Base-by-base conservation (phyloP, 2,329 filamentous ascomycete genomes). In the Rutstroemia sp. region DNA sequence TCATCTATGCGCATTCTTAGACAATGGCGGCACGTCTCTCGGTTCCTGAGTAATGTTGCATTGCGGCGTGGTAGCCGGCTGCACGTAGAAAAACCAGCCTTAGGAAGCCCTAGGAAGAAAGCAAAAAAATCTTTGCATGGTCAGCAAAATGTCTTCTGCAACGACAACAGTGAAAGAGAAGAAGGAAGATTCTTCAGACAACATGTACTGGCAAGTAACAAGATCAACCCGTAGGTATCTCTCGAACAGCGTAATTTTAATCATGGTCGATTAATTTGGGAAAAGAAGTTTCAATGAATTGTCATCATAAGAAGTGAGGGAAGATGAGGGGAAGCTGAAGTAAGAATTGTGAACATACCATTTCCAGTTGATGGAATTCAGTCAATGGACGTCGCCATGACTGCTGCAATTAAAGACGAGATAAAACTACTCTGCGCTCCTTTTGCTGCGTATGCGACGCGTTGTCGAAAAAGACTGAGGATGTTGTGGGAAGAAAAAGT, bases 161-260 rank as follows among this genome's bases (percentile, higher is more conserved):
- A 42, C 27, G 6, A 4, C 17, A 21, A 10, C 8, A 27, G 17
- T 21, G 2, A 42, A 42, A 16, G 34, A 6, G 17, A 16, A 54
- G 50, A 19, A 39, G 45, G 51, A 37, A 56, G 44, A 48, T 58
- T 60, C 61, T 75, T 90, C 87, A 90, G 87, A 88, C 84, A 84
- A 80, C 76, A 74, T 78, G 86, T 91, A 91, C 88, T 92, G 88
- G 88, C 88, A 88, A 91, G 88, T 91, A 91, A 86, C 88, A 89
- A 84, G 83, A 79, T 72, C 70, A 72, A 77, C 69, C 69, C 75
- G 75, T 70, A 76, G 72, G 74, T 73, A 74, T 75, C 69, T 76
- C 83, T 85, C 84, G 82, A 77, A 80, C 76, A 86, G 80, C 62
- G 62, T 80, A 78, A 76, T 76, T 70, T 85, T 89, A 84, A 83